Conservation (phyloP, 345 rosid genomes). For the Bruguiera gymnorhiza region DNA sequence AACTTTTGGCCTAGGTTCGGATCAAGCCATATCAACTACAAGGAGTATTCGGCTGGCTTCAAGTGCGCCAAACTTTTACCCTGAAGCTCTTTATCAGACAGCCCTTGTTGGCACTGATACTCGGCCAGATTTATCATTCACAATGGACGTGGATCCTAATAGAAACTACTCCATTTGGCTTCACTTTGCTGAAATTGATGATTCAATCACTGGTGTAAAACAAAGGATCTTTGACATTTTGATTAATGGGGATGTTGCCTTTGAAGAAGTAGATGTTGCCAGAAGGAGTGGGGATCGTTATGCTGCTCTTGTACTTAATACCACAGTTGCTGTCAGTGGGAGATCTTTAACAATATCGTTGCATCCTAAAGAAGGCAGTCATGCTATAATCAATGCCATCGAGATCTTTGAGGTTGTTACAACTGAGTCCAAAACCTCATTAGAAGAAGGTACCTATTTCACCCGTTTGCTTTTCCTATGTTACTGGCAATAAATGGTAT, state of each 20-base stretch:
- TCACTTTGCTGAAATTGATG: slow-evolving; percentile 94
- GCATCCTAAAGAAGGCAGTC: slow-evolving; percentile 59
- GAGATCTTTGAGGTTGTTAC: slow-evolving; percentile 80
- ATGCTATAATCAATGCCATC: slow-evolving; percentile 79
- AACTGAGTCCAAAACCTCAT: slow-evolving; percentile 65
- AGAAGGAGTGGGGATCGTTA: slow-evolving; percentile 63
- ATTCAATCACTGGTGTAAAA: slow-evolving; percentile 52
- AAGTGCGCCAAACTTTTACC: slow-evolving; percentile 77
- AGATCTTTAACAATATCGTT: slow-evolving; percentile 68
- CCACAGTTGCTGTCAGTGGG: slow-evolving; percentile 72
- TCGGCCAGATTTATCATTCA: slow-evolving; percentile 64
- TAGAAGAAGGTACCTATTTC: slow-evolving; percentile 65
- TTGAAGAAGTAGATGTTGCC: slow-evolving; percentile 58
- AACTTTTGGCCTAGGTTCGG: slow-evolving; percentile 59
- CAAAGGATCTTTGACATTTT: slow-evolving; percentile 79
- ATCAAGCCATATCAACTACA: slow-evolving; percentile 59
- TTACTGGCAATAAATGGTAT: background rate
- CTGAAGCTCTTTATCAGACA: slow-evolving; percentile 78
- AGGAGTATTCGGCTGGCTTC: slow-evolving; percentile 59
- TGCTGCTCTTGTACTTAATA: slow-evolving; percentile 77
- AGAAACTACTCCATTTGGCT: slow-evolving; percentile 88
- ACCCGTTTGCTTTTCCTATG: background rate
- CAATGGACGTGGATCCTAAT: slow-evolving; percentile 87
- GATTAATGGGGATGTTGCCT: slow-evolving; percentile 58
- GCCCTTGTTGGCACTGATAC: slow-evolving; percentile 66